Conservation (phyloP, 2,329 filamentous ascomycete genomes). For the Fusarium sp. region DNA sequence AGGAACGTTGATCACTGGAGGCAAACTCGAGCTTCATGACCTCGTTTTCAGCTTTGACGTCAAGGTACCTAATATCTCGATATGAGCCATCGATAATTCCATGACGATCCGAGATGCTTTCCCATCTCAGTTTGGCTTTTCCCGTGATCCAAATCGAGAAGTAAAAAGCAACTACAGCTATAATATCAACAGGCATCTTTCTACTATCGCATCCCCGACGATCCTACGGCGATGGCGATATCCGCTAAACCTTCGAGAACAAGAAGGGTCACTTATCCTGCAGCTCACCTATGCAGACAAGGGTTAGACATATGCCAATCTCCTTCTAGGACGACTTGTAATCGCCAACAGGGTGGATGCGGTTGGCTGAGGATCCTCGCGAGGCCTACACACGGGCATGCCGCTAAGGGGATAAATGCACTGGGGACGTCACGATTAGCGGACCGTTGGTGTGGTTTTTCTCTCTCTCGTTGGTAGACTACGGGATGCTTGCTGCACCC, state of each 20-base stretch:
- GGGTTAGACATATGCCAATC: neutral
- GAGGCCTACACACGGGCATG: neutral
- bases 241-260: neutral
- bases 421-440: slow-evolving; percentile 9
- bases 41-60: neutral
- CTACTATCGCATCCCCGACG: neutral
- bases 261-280: neutral
- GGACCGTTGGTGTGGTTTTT: neutral
- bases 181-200: neutral
- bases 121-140: neutral
- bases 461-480: neutral
- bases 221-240: neutral
- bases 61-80: rapidly evolving
- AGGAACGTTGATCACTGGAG: rapidly evolving
- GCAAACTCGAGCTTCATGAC: rapidly evolving
- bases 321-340: neutral
- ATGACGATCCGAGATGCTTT: rapidly evolving
- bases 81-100: no score
- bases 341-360: slow-evolving; percentile 20
- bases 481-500: neutral
- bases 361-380: slow-evolving; percentile 6
- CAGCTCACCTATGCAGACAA: neutral
- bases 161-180: neutral
- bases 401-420: slow-evolving; percentile 10
- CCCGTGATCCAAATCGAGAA: rapidly evolving